Percentiles rank a stretch among this genome's conserved stretches.
These are phyloP conservation scores for Suillus subalutaceus DNA, from an alignment of 768 basidiomycete species.

Conservation along the genomic window DNA sequence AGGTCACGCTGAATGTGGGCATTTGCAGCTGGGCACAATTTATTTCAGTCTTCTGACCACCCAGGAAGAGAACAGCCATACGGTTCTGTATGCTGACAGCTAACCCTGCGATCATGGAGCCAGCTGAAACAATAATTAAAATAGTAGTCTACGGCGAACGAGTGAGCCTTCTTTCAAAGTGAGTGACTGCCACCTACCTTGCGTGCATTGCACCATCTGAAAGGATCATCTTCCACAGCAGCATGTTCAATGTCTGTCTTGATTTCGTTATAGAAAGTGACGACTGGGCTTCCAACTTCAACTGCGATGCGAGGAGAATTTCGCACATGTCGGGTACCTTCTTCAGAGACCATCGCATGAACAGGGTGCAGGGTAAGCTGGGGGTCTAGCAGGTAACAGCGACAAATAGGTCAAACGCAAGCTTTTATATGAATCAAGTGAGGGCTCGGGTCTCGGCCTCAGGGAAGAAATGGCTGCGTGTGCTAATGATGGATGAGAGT, in stretches of 20 bases:
- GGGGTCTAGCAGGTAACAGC: background rate
- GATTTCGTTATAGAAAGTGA: background rate
- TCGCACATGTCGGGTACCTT: background rate
- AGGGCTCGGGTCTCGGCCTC: background rate
- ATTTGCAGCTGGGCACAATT: constrained; percentile 56
- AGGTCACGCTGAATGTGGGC: constrained; percentile 63
- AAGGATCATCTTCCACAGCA: constrained; percentile 61
- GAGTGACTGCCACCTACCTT: constrained; percentile 45
- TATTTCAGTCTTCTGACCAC: background rate
- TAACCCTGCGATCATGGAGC: constrained; percentile 29
- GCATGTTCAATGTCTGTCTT: constrained; percentile 41
- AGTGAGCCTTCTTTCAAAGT: background rate
- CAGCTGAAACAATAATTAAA: constrained; percentile 29
- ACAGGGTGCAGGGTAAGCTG: no score
- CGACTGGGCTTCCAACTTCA: background rate
- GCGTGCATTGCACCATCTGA: constrained; percentile 55
- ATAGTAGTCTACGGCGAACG: constrained; percentile 22
- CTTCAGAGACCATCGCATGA: background rate
- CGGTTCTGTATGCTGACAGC: constrained; percentile 32
- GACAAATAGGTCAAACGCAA: background rate
- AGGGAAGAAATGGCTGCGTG: background rate
- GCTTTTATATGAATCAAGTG: background rate
- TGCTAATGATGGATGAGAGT: background rate
- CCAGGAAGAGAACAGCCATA: constrained; percentile 12
- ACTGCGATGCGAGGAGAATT: background rate